These are phyloP conservation scores for Hypoxylon sp. DNA, from an alignment of 2,329 filamentous ascomycete genomes.

Conservation along the genomic window DNA sequence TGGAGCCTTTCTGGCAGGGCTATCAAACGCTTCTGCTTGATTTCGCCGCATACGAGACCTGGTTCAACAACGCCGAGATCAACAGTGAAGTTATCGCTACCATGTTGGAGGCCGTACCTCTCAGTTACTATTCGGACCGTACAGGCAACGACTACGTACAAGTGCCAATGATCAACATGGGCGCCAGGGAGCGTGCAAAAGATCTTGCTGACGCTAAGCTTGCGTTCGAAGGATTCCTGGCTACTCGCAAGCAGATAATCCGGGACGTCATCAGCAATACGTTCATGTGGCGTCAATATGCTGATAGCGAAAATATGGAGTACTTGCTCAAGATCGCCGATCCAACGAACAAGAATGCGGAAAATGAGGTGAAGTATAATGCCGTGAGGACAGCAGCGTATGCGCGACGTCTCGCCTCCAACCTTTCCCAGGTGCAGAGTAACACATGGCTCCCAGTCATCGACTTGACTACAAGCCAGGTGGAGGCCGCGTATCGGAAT, in stretches of 20 bases:
- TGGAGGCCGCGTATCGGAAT: background rate
- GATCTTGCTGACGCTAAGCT: conserved; percentile 5
- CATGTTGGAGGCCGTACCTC: conserved; percentile 12
- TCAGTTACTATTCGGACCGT: background rate
- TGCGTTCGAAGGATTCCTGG: conserved; percentile 5
- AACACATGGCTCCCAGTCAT: background rate
- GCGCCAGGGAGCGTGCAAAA: background rate
- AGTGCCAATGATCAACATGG: background rate
- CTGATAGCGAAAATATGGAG: background rate
- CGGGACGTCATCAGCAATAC: background rate
- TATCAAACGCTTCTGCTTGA: conserved; percentile 6
- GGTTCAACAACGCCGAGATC: conserved; percentile 10
- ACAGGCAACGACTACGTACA: background rate
- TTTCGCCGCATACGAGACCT: background rate
- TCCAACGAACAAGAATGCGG: background rate
- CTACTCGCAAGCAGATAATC: background rate
- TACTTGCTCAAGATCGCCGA: background rate
- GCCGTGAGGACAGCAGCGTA: background rate
- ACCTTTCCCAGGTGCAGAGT: background rate
- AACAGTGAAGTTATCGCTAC: conserved; percentile 4
- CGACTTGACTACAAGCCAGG: background rate
- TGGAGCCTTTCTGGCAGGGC: conserved; percentile 8
- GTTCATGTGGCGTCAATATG: conserved; percentile 8
- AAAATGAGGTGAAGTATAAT: too few relatives aligned
- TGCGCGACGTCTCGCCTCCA: background rate